These are phyloP conservation scores for Berkeleyomyces rouxiae DNA, from an alignment of 2,329 filamentous ascomycete species.

Conservation along the genomic window DNA sequence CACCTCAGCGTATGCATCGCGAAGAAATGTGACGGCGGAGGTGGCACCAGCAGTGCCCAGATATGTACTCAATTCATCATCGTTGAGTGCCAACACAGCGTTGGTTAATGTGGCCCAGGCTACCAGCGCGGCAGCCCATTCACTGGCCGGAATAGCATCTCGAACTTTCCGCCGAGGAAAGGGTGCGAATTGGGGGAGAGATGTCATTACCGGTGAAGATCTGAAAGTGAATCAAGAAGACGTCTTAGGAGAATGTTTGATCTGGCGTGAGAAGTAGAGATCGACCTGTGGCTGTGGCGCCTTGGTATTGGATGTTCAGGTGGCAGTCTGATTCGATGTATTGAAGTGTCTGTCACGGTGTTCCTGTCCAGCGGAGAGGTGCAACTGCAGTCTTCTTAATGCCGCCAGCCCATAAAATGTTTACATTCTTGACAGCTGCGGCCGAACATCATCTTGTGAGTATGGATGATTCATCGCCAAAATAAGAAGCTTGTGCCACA, in stretches of 20 bases:
- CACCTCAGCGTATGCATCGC: conserved; percentile 45
- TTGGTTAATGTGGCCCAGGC: conserved; percentile 57
- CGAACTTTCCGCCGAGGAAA: conserved; percentile 57
- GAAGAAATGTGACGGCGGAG: conserved; percentile 41
- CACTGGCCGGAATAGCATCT: conserved; percentile 44
- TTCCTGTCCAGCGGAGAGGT: no score
- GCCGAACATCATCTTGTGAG: not conserved
- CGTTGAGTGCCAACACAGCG: conserved; percentile 43
- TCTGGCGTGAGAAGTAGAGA: not conserved
- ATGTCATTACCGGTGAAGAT: conserved; percentile 22
- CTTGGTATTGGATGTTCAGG: no score
- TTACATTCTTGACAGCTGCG: no score
- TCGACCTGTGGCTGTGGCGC: no score
- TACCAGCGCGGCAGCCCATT: conserved; percentile 64
- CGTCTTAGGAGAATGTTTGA: not conserved
- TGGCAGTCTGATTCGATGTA: no score
- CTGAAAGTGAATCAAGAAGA: not conserved
- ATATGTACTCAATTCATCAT: conserved; percentile 34
- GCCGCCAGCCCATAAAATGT: no score
- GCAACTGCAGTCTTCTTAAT: no score
- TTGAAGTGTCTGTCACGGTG: no score
- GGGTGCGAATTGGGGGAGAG: conserved; percentile 56
- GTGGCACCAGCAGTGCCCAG: not conserved
- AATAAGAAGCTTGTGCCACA: conserved; percentile 6
- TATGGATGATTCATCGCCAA: conserved; percentile 7